phyloP scores from a whole-genome alignment of 2,329 filamentous ascomycete genomes.

The Fusarium beomiforme region DNA sequence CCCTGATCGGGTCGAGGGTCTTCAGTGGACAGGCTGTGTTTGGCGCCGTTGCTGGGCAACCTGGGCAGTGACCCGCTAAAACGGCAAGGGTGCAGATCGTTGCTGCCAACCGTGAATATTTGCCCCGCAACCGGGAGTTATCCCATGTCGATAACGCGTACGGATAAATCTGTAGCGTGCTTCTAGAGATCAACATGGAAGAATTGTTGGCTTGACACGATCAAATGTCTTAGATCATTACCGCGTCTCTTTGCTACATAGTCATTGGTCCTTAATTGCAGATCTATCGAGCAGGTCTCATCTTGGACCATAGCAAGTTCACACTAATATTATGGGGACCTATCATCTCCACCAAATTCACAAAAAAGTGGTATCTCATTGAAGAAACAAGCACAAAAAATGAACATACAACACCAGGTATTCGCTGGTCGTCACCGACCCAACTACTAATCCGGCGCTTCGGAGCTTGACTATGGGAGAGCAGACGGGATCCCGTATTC shows the following conservation, averaged over 20 bases:
- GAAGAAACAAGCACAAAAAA: neutral
- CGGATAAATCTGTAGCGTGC: neutral
- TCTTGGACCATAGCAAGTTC: neutral
- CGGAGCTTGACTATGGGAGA: constrained; percentile 18
- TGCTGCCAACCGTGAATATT: constrained; percentile 25
- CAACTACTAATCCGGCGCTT: constrained; percentile 22
- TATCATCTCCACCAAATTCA: neutral
- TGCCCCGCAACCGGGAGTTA: constrained; percentile 23
- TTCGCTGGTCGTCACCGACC: constrained; percentile 17
- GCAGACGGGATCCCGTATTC: constrained; percentile 17
- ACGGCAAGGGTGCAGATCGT: constrained; percentile 32
- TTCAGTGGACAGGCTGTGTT: constrained; percentile 41
- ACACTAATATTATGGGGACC: neutral
- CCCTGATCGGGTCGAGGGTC: constrained; percentile 16
- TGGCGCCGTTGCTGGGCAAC: constrained; percentile 44
- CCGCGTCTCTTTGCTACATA: neutral
- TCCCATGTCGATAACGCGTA: constrained; percentile 22
- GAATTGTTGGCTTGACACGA: constrained; percentile 2
- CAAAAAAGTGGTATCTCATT: neutral
- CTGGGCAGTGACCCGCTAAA: constrained; percentile 40
- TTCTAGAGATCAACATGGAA: constrained; percentile 18
- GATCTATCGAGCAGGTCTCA: neutral
- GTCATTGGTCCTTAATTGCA: neutral
- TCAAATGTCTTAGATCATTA: neutral
- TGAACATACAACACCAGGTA: constrained; percentile 12